phyloP scores from a whole-genome alignment of 2,329 filamentous ascomycete species.

The Cercospora sp. region DNA sequence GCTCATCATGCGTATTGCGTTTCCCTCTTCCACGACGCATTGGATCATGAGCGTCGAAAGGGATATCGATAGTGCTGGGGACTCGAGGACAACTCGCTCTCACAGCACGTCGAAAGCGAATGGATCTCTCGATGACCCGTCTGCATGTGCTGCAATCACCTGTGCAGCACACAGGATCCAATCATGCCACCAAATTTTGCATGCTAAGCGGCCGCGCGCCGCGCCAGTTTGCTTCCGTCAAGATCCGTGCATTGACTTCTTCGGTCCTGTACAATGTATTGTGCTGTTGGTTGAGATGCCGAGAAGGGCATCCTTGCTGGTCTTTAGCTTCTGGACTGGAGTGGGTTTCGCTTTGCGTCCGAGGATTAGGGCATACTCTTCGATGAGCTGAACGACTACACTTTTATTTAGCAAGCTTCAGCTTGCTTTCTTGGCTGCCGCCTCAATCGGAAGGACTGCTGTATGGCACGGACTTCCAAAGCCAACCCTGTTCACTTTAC shows the following conservation, averaged over 20 bases:
- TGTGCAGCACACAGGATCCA: neutral
- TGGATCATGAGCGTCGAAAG: neutral
- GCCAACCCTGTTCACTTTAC: neutral
- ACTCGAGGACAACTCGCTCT: neutral
- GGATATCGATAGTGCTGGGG: neutral
- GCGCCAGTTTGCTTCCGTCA: neutral
- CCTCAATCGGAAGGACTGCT: neutral
- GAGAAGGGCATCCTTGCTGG: neutral
- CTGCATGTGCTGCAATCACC: neutral
- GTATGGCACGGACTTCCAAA: neutral
- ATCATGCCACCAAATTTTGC: neutral
- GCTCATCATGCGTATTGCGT: neutral
- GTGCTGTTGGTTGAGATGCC: neutral
- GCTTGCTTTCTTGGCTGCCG: neutral
- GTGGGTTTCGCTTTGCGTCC: neutral
- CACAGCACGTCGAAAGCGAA: neutral
- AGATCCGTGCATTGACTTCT: neutral
- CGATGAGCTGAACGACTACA: too few species aligned
- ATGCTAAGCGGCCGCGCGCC: neutral
- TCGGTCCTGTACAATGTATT: neutral
- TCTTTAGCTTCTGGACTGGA: neutral
- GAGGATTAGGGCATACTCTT: neutral
- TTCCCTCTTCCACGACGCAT: neutral
- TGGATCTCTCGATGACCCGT: neutral
- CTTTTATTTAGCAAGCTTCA: neutral